Evolutionary conservation across 768 basidiomycete genomes (phyloP).

Genomic region (Russula brevipes): DNA sequence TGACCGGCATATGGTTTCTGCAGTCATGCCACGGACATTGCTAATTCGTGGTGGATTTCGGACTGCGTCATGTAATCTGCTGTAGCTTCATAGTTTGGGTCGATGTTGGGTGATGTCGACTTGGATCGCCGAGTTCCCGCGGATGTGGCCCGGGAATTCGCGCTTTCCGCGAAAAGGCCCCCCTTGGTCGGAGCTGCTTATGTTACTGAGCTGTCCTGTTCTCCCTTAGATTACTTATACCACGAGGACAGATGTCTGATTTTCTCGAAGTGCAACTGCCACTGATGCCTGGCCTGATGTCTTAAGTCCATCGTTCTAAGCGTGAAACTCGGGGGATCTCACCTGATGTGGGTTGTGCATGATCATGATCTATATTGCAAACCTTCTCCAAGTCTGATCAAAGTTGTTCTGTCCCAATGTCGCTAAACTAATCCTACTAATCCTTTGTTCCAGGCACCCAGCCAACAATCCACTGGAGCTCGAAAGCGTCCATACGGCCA

Average conservation of each 20-base stretch:
- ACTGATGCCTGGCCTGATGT: not conserved
- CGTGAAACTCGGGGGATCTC: not conserved
- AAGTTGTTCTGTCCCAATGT: not conserved
- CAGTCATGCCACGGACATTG: not conserved
- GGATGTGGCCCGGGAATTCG: not conserved
- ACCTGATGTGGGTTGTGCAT: not conserved
- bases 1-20: slow-evolving; percentile 29
- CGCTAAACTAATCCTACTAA: not conserved
- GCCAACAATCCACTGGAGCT: too few species aligned
- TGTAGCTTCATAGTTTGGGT: not conserved
- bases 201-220: not conserved
- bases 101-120: not conserved
- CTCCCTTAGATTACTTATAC: slow-evolving; percentile 4
- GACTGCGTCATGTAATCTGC: not conserved
- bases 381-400: not conserved
- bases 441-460: not conserved
- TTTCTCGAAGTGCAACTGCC: slow-evolving; percentile 1
- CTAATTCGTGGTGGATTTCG: not conserved
- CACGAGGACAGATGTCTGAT: not conserved
- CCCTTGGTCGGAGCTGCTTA: not conserved
- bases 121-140: not conserved
- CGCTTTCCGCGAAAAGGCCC: not conserved
- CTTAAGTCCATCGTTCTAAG: not conserved
- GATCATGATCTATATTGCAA: not conserved
- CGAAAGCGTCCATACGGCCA: slow-evolving; percentile 2